These are phyloP conservation scores for Phytophthora melonis DNA, from an alignment of 352 stramenopile genomes.

Conservation along the genomic window DNA sequence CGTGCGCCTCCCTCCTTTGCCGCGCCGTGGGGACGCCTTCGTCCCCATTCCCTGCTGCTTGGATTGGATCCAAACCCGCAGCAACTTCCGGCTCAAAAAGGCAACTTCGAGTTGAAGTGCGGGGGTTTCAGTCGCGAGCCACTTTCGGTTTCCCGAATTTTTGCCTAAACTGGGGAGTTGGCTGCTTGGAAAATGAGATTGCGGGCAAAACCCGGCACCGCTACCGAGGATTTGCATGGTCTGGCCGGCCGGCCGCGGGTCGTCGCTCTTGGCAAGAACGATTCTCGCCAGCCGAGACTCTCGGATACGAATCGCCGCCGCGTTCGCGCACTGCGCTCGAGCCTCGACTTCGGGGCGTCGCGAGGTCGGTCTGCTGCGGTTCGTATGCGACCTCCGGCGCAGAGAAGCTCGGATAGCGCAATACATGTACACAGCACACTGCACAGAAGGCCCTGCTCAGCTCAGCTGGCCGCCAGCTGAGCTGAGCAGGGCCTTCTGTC, in stretches of 20 bases:
- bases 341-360: too few relatives aligned
- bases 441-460: too few relatives aligned
- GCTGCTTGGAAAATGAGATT: too few relatives aligned
- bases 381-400: conserved; percentile 1
- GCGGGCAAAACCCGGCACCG: too few relatives aligned
- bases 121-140: conserved; percentile 9
- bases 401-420: neutral
- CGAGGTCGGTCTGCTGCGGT: too few relatives aligned
- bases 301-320: neutral
- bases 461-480: too few relatives aligned
- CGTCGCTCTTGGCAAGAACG: too few relatives aligned
- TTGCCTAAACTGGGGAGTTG: neutral
- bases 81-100: neutral
- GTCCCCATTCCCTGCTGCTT: neutral
- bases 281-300: too few relatives aligned
- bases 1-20: neutral
- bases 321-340: conserved; percentile 2
- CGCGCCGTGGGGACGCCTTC: neutral
- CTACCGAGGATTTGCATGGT: neutral
- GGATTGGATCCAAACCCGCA: too few relatives aligned
- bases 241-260: neutral
- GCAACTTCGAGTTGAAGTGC: conserved; percentile 15
- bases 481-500: too few relatives aligned
- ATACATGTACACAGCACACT: too few relatives aligned
- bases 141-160: conserved; percentile 2